phyloP scores from a whole-genome alignment of 106 monocot genomes.

The Dactylorhiza incarnata region DNA sequence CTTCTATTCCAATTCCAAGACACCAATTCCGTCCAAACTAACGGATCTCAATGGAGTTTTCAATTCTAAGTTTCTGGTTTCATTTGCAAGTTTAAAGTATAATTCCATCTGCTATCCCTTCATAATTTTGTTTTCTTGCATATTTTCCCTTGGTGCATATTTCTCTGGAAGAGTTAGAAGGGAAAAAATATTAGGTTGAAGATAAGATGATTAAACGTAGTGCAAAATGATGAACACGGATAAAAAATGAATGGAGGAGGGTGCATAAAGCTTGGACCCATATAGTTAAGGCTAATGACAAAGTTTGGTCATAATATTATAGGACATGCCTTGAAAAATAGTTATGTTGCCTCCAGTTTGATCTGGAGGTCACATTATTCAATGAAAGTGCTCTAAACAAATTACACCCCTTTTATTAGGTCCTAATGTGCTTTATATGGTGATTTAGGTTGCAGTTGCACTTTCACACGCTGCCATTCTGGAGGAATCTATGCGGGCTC shows the following conservation, averaged over 20 bases:
- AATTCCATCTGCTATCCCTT: not conserved
- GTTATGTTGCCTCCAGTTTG: not conserved
- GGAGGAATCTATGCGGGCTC: slow-evolving; percentile 95
- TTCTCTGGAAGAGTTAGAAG: not conserved
- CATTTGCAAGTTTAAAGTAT: not conserved
- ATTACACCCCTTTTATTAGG: not conserved
- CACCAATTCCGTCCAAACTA: no score
- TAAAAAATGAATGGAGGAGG: not conserved
- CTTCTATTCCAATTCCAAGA: no score
- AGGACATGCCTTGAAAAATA: not conserved
- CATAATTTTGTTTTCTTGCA: not conserved
- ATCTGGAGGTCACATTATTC: not conserved
- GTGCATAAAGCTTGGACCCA: not conserved
- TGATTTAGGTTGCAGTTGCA: slow-evolving; percentile 85
- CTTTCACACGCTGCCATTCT: slow-evolving; percentile 96
- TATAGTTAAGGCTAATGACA: not conserved
- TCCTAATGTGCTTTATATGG: not conserved
- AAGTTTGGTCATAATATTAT: not conserved
- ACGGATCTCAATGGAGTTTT: no score
- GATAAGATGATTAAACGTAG: not conserved
- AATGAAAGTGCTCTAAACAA: not conserved
- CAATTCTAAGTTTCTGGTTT: not conserved
- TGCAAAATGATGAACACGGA: not conserved
- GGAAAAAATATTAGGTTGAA: not conserved
- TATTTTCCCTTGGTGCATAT: not conserved